Evolutionary conservation across 2,329 filamentous ascomycete genomes (phyloP).

Genomic region (Venturia aucupariae): DNA sequence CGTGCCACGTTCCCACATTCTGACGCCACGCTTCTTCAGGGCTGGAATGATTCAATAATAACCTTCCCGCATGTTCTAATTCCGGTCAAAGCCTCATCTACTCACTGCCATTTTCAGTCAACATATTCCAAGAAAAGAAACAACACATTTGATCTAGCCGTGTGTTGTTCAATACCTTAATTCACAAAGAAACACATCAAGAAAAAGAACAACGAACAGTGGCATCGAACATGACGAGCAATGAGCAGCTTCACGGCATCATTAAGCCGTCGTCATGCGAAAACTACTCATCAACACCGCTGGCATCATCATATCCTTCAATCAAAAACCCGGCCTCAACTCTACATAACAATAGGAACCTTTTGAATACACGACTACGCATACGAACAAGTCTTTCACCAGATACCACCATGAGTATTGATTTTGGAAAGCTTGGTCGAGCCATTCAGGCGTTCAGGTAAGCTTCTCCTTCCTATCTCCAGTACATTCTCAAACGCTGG

Average conservation of each 20-base stretch:
- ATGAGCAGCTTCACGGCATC: background rate
- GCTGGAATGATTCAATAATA: background rate
- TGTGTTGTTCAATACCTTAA: background rate
- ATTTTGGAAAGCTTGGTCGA: background rate
- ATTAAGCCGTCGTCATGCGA: background rate
- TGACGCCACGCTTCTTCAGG: background rate
- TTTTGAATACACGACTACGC: background rate
- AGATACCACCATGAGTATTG: background rate
- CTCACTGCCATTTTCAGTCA: background rate
- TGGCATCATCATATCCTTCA: background rate
- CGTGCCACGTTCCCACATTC: background rate
- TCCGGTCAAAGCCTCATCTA: background rate
- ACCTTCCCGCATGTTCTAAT: background rate
- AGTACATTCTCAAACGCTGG: background rate
- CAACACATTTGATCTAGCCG: background rate
- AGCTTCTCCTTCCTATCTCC: background rate
- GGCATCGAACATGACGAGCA: background rate
- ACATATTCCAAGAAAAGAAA: background rate
- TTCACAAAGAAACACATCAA: background rate
- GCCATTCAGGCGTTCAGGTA: constrained; percentile 1
- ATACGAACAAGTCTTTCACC: background rate
- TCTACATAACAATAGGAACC: too few relatives aligned
- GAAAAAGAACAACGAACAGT: background rate
- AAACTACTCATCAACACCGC: background rate
- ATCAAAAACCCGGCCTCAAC: background rate